phyloP scores from a whole-genome alignment of 805 yeast genomes.

The Wickerhamia fluorescens region DNA sequence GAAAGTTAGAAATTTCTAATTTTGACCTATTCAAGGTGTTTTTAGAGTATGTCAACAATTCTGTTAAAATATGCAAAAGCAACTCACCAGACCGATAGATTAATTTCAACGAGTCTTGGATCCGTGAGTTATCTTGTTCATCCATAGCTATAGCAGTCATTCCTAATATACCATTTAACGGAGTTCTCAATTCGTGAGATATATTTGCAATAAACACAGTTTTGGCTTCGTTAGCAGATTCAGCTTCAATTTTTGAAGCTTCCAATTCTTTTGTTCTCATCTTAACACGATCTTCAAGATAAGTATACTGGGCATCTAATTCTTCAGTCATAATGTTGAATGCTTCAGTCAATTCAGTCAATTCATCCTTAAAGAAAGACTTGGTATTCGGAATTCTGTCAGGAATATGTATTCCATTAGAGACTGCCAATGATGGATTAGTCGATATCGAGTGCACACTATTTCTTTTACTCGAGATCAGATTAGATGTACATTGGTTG shows the following conservation, averaged over 20 bases:
- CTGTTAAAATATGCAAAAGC: slow-evolving; percentile 81
- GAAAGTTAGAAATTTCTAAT: slow-evolving; percentile 77
- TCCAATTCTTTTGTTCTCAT: slow-evolving; percentile 84
- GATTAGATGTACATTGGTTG: background rate
- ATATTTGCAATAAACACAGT: slow-evolving; percentile 90
- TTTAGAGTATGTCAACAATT: slow-evolving; percentile 84
- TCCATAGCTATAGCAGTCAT: slow-evolving; percentile 93
- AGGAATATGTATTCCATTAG: slow-evolving; percentile 35
- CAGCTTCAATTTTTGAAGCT: slow-evolving; percentile 82
- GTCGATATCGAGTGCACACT: slow-evolving; percentile 24
- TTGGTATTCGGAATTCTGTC: slow-evolving; percentile 28
- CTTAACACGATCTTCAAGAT: slow-evolving; percentile 81
- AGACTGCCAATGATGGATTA: slow-evolving; percentile 32
- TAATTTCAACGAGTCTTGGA: slow-evolving; percentile 69
- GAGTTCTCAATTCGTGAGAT: slow-evolving; percentile 91
- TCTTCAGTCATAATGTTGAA: slow-evolving; percentile 90
- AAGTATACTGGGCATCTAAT: slow-evolving; percentile 73
- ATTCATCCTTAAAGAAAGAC: slow-evolving; percentile 67
- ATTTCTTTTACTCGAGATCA: slow-evolving; percentile 8
- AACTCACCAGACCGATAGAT: slow-evolving; percentile 91
- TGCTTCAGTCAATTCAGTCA: slow-evolving; percentile 80
- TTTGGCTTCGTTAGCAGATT: slow-evolving; percentile 93
- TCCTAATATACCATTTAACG: slow-evolving; percentile 91
- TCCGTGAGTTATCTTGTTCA: slow-evolving; percentile 60
- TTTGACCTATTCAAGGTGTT: slow-evolving; percentile 80